Evolutionary conservation across 2,329 filamentous ascomycete species (phyloP).

Genomic region (Didymella pinodella): DNA sequence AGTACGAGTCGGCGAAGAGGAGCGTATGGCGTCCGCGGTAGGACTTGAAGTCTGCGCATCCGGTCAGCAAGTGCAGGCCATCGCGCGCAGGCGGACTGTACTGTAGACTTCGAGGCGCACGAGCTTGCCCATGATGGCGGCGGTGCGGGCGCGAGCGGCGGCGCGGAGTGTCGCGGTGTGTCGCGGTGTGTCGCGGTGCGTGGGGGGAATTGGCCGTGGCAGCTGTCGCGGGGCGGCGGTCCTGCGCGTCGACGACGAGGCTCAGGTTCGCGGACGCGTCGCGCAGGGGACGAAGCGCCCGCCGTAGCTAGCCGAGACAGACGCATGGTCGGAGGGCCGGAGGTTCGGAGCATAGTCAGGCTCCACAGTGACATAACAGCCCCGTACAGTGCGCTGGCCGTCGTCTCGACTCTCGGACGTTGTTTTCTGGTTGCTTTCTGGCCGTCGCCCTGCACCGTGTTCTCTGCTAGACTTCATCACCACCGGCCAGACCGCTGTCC

Average conservation of each 20-base stretch:
- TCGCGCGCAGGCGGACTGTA: constrained; percentile 56
- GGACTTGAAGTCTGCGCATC: constrained; percentile 87
- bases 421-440: background rate
- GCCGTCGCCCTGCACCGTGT: background rate
- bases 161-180: constrained; percentile 21
- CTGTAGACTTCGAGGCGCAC: constrained; percentile 94
- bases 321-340: background rate
- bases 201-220: background rate
- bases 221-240: constrained; percentile 6
- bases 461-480: background rate
- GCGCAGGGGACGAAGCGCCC: constrained; percentile 9
- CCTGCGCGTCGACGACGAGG: constrained; percentile 18
- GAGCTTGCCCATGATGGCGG: constrained; percentile 83
- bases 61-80: constrained; percentile 19
- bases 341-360: background rate
- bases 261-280: constrained; percentile 1
- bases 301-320: constrained; percentile 34
- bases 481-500: background rate
- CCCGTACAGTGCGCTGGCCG: constrained; percentile 10
- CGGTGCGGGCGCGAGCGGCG: constrained; percentile 25
- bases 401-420: background rate
- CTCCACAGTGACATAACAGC: constrained; percentile 33
- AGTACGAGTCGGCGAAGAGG: constrained; percentile 96
- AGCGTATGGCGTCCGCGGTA: constrained; percentile 97
- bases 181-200: constrained; percentile 18